Conservation (phyloP, 306 rosid genomes). For the Cicer arietinum region DNA sequence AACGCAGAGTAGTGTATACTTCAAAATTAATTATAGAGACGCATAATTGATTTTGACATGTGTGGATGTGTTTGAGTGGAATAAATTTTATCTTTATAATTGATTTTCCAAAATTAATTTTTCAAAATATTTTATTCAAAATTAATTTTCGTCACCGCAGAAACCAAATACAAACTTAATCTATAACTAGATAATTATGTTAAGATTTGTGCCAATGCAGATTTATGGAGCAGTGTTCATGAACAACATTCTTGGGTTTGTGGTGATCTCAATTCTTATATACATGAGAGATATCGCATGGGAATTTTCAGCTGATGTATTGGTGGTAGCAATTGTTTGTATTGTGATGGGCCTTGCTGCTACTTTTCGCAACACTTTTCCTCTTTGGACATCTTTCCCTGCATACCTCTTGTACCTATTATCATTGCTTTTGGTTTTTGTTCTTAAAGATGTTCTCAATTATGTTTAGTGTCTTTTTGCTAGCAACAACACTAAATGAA, state of each 20-base stretch:
- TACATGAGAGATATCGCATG: constrained; percentile 59
- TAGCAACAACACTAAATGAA: not conserved
- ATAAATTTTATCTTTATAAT: too few relatives aligned
- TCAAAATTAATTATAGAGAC: too few relatives aligned
- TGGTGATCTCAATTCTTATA: constrained; percentile 59
- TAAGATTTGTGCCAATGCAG: constrained; percentile 50
- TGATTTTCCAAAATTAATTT: too few relatives aligned
- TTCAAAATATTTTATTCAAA: too few relatives aligned
- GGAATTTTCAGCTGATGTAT: constrained; percentile 68
- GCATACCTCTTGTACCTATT: constrained; percentile 57
- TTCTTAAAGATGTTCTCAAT: constrained; percentile 52
- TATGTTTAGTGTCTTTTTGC: constrained; percentile 41
- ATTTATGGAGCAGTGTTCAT: constrained; percentile 73
- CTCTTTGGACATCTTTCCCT: constrained; percentile 61
- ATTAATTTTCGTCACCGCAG: too few relatives aligned
- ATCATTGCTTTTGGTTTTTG: constrained; percentile 55
- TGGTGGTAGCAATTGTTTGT: constrained; percentile 66
- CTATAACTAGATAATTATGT: not conserved
- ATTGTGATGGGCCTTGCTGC: constrained; percentile 54
- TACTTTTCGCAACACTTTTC: constrained; percentile 49
- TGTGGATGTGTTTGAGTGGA: too few relatives aligned
- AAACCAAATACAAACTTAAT: too few relatives aligned
- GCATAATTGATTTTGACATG: too few relatives aligned
- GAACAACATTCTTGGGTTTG: constrained; percentile 71
- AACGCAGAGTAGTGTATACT: too few relatives aligned